phyloP scores from a whole-genome alignment of 2,329 filamentous ascomycete species.

The Pseudogymnoascus sp. region DNA sequence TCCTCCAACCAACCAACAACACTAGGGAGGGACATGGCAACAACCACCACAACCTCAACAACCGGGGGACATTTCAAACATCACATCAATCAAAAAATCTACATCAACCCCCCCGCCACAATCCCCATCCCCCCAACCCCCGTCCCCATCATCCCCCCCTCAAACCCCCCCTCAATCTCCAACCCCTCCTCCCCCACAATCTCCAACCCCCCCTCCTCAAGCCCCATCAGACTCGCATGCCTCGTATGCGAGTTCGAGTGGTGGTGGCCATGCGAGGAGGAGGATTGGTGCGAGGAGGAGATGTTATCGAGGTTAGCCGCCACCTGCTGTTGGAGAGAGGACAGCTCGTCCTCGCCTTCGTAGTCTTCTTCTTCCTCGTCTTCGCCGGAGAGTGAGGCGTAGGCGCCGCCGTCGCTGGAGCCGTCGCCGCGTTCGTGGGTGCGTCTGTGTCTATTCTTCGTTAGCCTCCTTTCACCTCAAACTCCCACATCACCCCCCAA shows the following conservation, averaged over 20 bases:
- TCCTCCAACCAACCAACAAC: background rate
- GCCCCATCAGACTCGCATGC: background rate
- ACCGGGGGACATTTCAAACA: background rate
- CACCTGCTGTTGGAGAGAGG: constrained; percentile 63
- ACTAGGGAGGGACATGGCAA: background rate
- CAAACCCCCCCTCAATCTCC: background rate
- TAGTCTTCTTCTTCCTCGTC: constrained; percentile 82
- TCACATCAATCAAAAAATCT: background rate
- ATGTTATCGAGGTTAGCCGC: constrained; percentile 60
- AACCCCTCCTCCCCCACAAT: background rate
- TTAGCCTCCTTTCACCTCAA: background rate
- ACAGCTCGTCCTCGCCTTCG: constrained; percentile 75
- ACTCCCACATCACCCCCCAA: background rate
- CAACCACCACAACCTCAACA: background rate
- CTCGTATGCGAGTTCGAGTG: background rate
- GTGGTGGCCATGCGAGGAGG: background rate
- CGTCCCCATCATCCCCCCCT: background rate
- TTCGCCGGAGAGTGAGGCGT: constrained; percentile 53
- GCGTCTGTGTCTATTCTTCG: constrained; percentile 49
- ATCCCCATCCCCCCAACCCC: background rate
- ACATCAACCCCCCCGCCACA: background rate
- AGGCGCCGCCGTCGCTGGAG: constrained; percentile 45
- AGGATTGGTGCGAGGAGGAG: too few species aligned
- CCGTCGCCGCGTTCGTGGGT: constrained; percentile 78
- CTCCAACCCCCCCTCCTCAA: background rate